These are phyloP conservation scores for Boletus smithii DNA, from an alignment of 1,284 basidiomycete genomes.

Conservation along the genomic window DNA sequence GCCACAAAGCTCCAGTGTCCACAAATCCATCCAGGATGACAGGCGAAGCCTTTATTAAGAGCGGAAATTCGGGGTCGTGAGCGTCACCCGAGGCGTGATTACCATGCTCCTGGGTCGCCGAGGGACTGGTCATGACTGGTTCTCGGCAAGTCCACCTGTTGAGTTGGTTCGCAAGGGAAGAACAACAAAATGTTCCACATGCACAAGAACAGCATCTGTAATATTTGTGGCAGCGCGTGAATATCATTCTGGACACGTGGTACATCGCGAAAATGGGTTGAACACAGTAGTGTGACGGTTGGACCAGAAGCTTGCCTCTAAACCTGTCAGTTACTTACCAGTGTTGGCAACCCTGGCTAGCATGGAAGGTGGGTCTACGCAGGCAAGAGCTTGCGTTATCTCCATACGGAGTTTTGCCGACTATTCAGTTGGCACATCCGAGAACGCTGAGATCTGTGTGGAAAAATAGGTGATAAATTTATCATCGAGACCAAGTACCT, in stretches of 20 bases:
- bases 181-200: slow-evolving; percentile 7
- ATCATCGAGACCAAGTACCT: background rate
- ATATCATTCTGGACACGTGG: background rate
- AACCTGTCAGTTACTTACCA: background rate
- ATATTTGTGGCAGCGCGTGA: slow-evolving; percentile 13
- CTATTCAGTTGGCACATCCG: background rate
- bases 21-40: background rate
- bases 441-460: slow-evolving; percentile 2
- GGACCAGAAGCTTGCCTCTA: background rate
- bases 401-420: background rate
- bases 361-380: background rate
- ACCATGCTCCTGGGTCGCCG: background rate
- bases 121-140: background rate
- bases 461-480: slow-evolving; percentile 2
- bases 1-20: slow-evolving; percentile 1
- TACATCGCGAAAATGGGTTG: no score
- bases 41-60: slow-evolving; percentile 8
- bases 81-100: background rate
- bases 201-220: background rate
- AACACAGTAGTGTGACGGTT: background rate
- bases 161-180: no score
- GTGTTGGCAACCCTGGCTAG: background rate
- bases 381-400: background rate
- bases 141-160: background rate
- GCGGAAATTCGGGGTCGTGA: background rate